A percentile compares a stretch with the other conserved stretches of the same genome.
Evolutionary conservation across 768 basidiomycete species (phyloP).

Genomic region (Rhizopogon rudus): DNA sequence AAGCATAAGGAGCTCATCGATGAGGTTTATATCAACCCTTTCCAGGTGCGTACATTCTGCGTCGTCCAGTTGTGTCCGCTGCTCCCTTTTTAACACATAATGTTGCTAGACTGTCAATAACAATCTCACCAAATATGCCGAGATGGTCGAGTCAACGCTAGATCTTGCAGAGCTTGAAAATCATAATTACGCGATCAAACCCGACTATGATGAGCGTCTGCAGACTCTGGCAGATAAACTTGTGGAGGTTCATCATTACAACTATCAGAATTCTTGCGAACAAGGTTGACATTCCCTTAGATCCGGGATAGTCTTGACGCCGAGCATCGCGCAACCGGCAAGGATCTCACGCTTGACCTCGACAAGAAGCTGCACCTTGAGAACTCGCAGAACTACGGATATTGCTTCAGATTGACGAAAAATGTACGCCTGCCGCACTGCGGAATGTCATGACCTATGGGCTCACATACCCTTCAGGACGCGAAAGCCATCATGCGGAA

Average conservation of each 20-base stretch:
- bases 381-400: slow-evolving; percentile 83
- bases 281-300: slow-evolving; percentile 18
- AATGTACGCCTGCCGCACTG: slow-evolving; percentile 41
- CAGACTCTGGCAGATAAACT: slow-evolving; percentile 65
- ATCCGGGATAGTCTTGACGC: slow-evolving; percentile 76
- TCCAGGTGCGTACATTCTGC: slow-evolving; percentile 45
- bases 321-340: slow-evolving; percentile 68
- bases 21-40: slow-evolving; percentile 56
- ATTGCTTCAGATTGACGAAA: slow-evolving; percentile 90
- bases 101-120: slow-evolving; percentile 49
- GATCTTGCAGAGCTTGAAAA: slow-evolving; percentile 82
- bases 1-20: slow-evolving; percentile 54
- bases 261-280: neutral
- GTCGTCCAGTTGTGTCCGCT: neutral
- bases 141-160: slow-evolving; percentile 96
- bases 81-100: neutral
- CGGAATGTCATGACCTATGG: neutral
- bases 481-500: slow-evolving; percentile 60
- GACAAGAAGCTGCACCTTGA: slow-evolving; percentile 97
- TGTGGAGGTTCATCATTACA: slow-evolving; percentile 35
- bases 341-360: slow-evolving; percentile 73
- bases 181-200: slow-evolving; percentile 88
- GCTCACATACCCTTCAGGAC: slow-evolving; percentile 50
- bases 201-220: slow-evolving; percentile 81
- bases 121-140: slow-evolving; percentile 71